Conservation (phyloP, 495 filamentous ascomycete genomes). For the Penicillium steckii region DNA sequence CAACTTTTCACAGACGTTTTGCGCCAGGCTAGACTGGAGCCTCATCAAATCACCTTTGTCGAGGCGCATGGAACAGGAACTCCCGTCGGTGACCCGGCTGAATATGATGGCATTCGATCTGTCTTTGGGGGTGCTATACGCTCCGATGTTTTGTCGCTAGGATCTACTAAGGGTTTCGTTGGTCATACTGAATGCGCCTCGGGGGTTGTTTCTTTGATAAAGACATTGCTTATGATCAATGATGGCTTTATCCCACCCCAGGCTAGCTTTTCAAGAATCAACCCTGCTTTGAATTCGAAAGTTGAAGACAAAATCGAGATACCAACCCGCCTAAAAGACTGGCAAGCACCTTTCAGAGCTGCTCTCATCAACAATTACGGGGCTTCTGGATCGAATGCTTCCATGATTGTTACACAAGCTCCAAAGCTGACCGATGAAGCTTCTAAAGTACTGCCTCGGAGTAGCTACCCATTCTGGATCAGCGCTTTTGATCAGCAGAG, state of each 20-base stretch:
- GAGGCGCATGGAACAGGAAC: slow-evolving; percentile 48
- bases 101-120: slow-evolving; percentile 25
- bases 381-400: slow-evolving; percentile 35
- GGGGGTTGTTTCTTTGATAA: slow-evolving; percentile 39
- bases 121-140: slow-evolving; percentile 27
- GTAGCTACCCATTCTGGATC: slow-evolving; percentile 12
- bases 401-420: slow-evolving; percentile 14
- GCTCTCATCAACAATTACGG: slow-evolving; percentile 42
- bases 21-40: slow-evolving; percentile 2
- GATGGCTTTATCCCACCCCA: slow-evolving; percentile 32
- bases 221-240: slow-evolving; percentile 44
- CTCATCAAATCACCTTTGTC: slow-evolving; percentile 20
- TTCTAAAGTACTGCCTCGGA: background rate
- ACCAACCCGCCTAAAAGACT: slow-evolving; percentile 15
- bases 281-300: slow-evolving; percentile 19
- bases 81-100: slow-evolving; percentile 36
- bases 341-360: slow-evolving; percentile 17
- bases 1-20: slow-evolving; percentile 21
- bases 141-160: slow-evolving; percentile 15
- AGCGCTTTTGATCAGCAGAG: slow-evolving; percentile 3
- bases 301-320: background rate
- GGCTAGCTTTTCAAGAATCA: slow-evolving; percentile 33
- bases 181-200: slow-evolving; percentile 46
- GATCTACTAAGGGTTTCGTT: slow-evolving; percentile 42
- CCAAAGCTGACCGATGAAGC: background rate